A percentile compares a stretch with the other conserved stretches of the same genome.
phyloP scores from a whole-genome alignment of 176 grass and related monocot species.

The Avena atlantica region DNA sequence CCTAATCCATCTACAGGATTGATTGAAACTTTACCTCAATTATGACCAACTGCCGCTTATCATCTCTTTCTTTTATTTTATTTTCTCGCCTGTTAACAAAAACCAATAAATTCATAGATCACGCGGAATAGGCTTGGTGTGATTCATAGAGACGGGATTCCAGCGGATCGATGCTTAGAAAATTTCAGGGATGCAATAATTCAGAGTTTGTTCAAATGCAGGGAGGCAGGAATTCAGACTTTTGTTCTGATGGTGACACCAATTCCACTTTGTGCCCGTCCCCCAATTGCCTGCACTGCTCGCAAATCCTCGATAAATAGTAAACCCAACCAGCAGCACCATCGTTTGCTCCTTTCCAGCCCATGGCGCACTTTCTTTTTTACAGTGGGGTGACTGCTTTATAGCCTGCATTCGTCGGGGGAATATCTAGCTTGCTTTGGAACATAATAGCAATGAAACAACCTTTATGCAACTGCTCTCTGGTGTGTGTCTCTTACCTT shows the following conservation, averaged over 20 bases:
- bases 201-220: constrained; percentile 35
- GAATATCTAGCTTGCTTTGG: constrained; percentile 58
- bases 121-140: background rate
- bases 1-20: constrained; percentile 24
- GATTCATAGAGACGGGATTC: constrained; percentile 18
- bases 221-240: constrained; percentile 51
- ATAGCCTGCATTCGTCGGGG: constrained; percentile 36
- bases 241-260: constrained; percentile 30
- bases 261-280: constrained; percentile 27
- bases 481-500: constrained; percentile 39
- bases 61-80: background rate
- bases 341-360: constrained; percentile 41
- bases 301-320: constrained; percentile 37
- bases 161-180: constrained; percentile 30
- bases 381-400: constrained; percentile 48
- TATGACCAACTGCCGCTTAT: constrained; percentile 23
- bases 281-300: constrained; percentile 38
- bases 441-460: constrained; percentile 47
- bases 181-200: constrained; percentile 41
- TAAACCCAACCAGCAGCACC: constrained; percentile 16
- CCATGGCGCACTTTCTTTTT: constrained; percentile 41
- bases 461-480: constrained; percentile 41
- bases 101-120: background rate
- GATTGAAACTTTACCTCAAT: constrained; percentile 39
- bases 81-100: background rate